A percentile compares a stretch with the other conserved stretches of the same genome.
Evolutionary conservation across 805 yeast genomes (phyloP).

Genomic region (Ogataea siamensis): DNA sequence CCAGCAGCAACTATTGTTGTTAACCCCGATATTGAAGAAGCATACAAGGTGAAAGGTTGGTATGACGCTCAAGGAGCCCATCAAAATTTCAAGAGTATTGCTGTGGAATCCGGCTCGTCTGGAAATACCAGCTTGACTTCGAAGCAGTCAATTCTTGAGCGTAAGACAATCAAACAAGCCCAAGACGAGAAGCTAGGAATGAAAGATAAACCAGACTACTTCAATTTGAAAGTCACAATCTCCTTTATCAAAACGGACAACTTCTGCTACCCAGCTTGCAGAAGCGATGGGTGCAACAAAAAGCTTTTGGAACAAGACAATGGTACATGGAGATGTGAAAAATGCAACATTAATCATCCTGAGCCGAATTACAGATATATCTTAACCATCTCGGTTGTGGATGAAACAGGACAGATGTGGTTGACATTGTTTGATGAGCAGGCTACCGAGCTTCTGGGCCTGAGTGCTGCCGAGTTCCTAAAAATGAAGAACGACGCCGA

Average conservation of each 20-base stretch:
- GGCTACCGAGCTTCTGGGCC: slow-evolving; percentile 62
- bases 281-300: slow-evolving; percentile 71
- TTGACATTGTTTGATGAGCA: slow-evolving; percentile 82
- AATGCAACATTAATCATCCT: slow-evolving; percentile 69
- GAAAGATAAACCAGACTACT: slow-evolving; percentile 77
- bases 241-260: slow-evolving; percentile 69
- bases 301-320: slow-evolving; percentile 74
- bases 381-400: slow-evolving; percentile 72
- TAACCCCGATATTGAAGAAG: slow-evolving; percentile 88
- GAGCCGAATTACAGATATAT: slow-evolving; percentile 80
- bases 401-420: slow-evolving; percentile 83
- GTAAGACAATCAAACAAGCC: slow-evolving; percentile 67
- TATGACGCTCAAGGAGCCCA: slow-evolving; percentile 74
- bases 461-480: slow-evolving; percentile 61
- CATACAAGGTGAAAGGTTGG: slow-evolving; percentile 92
- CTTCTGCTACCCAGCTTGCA: slow-evolving; percentile 89
- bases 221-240: slow-evolving; percentile 71
- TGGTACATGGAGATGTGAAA: slow-evolving; percentile 91
- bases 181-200: slow-evolving; percentile 67
- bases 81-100: slow-evolving; percentile 60
- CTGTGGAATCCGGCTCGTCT: slow-evolving; percentile 45
- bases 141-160: slow-evolving; percentile 45
- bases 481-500: slow-evolving; percentile 40
- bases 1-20: slow-evolving; percentile 72
- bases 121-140: slow-evolving; percentile 34